phyloP scores from a whole-genome alignment of 2,329 filamentous ascomycete species.

The Microsporum ferrugineum region DNA sequence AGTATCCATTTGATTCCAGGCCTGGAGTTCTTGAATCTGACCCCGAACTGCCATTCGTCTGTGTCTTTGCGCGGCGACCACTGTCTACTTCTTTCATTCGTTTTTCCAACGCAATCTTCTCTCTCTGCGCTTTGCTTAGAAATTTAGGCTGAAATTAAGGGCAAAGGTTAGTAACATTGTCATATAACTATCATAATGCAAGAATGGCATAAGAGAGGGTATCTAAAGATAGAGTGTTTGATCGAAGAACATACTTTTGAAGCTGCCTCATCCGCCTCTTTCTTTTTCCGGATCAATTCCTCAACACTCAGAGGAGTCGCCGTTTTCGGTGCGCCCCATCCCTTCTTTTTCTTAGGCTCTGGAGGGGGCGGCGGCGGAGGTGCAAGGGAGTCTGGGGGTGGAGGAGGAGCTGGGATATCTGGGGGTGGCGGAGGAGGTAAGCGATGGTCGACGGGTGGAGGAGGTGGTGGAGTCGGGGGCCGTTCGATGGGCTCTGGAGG shows the following conservation, averaged over 20 bases:
- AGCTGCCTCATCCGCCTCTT: conserved; percentile 69
- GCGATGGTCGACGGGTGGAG: conserved; percentile 26
- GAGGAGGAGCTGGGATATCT: conserved; percentile 28
- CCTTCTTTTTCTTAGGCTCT: conserved; percentile 36
- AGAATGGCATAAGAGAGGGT: not conserved
- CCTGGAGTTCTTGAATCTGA: conserved; percentile 9
- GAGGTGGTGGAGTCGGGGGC: conserved; percentile 32
- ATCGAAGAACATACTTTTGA: conserved; percentile 49
- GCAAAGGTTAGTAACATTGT: conserved; percentile 12
- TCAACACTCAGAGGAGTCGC: conserved; percentile 63
- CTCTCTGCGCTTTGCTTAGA: conserved; percentile 69
- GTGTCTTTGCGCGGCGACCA: conserved; percentile 35
- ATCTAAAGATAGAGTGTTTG: not conserved
- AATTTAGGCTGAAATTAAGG: conserved; percentile 56
- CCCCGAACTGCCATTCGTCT: conserved; percentile 16
- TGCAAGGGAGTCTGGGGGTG: conserved; percentile 22
- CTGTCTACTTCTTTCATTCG: conserved; percentile 60
- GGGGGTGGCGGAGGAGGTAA: conserved; percentile 37
- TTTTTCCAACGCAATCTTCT: conserved; percentile 68
- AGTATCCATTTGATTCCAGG: conserved; percentile 8
- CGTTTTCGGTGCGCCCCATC: conserved; percentile 36
- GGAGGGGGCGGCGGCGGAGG: conserved; percentile 38
- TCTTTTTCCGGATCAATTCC: conserved; percentile 73
- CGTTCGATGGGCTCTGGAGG: conserved; percentile 29
- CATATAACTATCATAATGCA: not conserved